Evolutionary conservation across 371 early-diverging fungal genomes (phyloP).

Genomic region (Zopfochytrium polystomum): DNA sequence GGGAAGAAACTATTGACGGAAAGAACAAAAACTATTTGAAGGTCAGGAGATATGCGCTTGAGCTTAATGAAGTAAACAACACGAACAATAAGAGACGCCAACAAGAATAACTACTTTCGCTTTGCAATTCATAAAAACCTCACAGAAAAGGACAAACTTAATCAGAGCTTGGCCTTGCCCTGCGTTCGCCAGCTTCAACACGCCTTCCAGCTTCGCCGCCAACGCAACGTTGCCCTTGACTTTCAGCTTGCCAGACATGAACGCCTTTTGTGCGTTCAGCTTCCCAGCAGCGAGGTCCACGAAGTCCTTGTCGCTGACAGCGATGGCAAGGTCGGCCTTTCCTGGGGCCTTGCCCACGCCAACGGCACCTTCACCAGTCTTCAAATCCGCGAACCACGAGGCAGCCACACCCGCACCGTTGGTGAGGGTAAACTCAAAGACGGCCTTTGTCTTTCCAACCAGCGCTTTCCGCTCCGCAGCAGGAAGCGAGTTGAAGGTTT

Average conservation of each 20-base stretch:
- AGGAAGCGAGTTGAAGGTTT: conserved; percentile 6
- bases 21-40: too few relatives aligned
- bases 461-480: conserved; percentile 31
- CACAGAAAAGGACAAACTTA: too few relatives aligned
- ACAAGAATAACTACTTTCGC: too few relatives aligned
- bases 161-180: too few relatives aligned
- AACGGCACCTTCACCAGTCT: conserved; percentile 50
- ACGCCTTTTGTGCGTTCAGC: conserved; percentile 79
- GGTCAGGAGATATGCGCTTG: too few relatives aligned
- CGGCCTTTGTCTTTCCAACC: conserved; percentile 71
- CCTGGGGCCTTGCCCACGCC: conserved; percentile 23
- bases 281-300: conserved; percentile 79
- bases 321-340: conserved; percentile 45
- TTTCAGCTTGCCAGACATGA: conserved; percentile 83
- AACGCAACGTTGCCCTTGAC: conserved; percentile 70
- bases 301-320: conserved; percentile 71
- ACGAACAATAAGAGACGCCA: too few relatives aligned
- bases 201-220: conserved; percentile 34
- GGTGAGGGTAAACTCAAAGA: conserved; percentile 79
- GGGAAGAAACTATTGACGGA: too few relatives aligned
- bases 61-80: too few relatives aligned
- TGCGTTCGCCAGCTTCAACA: conserved; percentile 31
- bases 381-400: conserved; percentile 71
- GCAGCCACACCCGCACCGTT: conserved; percentile 59
- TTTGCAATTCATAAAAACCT: too few relatives aligned